These are phyloP conservation scores for Trichomonas vaginalis DNA, from an alignment of 208 protist species.

Conservation along the genomic window DNA sequence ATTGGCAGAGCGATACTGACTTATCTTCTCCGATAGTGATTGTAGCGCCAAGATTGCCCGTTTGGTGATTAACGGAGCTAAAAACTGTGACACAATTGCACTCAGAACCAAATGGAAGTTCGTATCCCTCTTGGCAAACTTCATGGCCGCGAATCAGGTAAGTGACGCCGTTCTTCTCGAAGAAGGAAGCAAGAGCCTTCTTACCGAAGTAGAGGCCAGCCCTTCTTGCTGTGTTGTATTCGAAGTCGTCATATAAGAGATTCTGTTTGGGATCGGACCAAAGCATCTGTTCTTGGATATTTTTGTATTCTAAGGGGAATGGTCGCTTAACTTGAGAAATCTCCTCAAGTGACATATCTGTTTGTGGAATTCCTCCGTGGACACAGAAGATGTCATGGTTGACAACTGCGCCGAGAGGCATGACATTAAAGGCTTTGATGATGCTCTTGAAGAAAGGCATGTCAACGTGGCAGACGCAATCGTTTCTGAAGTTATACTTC, in stretches of 20 bases:
- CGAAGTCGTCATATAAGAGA: not conserved
- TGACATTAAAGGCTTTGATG: slow-evolving; percentile 59
- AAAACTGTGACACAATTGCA: not conserved
- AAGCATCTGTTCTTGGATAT: not conserved
- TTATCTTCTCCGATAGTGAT: not conserved
- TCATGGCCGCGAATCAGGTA: not conserved
- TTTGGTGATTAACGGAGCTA: not conserved
- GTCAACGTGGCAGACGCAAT: slow-evolving; percentile 61
- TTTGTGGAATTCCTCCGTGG: slow-evolving; percentile 59
- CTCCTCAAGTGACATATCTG: slow-evolving; percentile 58
- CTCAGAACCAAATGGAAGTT: not conserved
- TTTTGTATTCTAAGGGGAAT: not conserved
- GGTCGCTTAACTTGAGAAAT: slow-evolving; percentile 50
- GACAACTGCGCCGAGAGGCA: slow-evolving; percentile 54
- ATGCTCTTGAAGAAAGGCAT: slow-evolving; percentile 59
- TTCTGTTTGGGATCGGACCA: not conserved
- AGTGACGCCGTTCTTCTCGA: not conserved
- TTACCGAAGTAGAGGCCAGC: not conserved
- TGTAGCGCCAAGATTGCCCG: not conserved
- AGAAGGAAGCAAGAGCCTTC: not conserved
- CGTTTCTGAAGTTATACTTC: slow-evolving; percentile 70
- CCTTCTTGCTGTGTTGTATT: not conserved
- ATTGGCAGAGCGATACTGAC: not conserved
- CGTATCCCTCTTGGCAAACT: not conserved
- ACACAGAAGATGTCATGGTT: slow-evolving; percentile 54